Evolutionary conservation across 169 alveolate species (phyloP), one percentile per base, ranked within the genome.

Genomic region (Neospora caninum): DNA sequence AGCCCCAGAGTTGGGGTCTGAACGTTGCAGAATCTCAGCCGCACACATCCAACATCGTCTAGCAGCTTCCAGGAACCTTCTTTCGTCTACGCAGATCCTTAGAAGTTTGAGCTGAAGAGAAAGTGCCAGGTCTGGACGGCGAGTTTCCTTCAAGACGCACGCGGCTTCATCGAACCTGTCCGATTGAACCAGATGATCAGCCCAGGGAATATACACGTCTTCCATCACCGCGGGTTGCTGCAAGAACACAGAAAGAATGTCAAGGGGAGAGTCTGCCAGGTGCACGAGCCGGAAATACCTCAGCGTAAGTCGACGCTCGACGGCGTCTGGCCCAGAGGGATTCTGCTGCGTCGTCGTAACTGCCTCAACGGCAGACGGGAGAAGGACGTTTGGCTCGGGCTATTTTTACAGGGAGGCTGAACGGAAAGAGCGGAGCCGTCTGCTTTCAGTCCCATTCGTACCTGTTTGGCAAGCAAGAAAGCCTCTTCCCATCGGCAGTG

Each of bases 81-180:
- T 18, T 43, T 82, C 43, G n/a, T 39, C 41, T 6, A 82, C 27
- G 67, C 89, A 41, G 67, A 39, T 10, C 39, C 0, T 31, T 67
- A 82, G 64, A 18, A 82, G 89, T 67, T 82, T 27, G 69, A 82
- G 58, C 53, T 29, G 89, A 22, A 82, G 67, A 9, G 16, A 2
- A 38, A 42, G 64, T 18, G 89, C 53, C 42, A 41, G 41, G 69
- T 82, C 89, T 13, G 54, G 36, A 29, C 64, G 2, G 22, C 89
- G 67, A 29, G 69, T 6, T 42, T 20, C 29, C 41, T 38, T 82
- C 89, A 82, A 49, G 0, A 34, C 89, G 16, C 6, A 9, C 9
- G 64, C 38, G 89, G 89, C 89, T 39, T 82, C 89, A 6, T 82
- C 89, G 38, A 82, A 82, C 64, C 64, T 36, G 10, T 82, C 64